Conservation (phyloP, 441 rosid species). For the Arabidopsis hybrid region DNA sequence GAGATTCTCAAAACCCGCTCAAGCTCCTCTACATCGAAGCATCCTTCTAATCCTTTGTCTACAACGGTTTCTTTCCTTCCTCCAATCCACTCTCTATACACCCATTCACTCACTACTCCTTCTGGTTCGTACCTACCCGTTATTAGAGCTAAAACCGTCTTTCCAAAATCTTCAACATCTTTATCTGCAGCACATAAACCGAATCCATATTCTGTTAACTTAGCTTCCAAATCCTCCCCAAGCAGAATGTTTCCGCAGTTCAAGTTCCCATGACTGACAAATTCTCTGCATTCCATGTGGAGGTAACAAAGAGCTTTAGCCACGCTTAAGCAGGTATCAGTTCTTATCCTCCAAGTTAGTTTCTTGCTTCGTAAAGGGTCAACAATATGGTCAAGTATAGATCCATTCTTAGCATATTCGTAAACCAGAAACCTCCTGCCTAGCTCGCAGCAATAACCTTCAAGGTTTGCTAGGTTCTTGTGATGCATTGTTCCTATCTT, state of each 20-base stretch:
- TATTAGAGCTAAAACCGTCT: slow-evolving; percentile 55
- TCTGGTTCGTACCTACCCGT: slow-evolving; percentile 54
- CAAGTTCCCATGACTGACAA: slow-evolving; percentile 77
- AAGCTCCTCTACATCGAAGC: slow-evolving; percentile 56
- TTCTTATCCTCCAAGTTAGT: slow-evolving; percentile 72
- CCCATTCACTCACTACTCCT: slow-evolving; percentile 48
- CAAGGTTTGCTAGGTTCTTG: slow-evolving; percentile 71
- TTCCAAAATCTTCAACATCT: slow-evolving; percentile 81
- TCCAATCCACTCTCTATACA: slow-evolving; percentile 64
- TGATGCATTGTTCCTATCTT: slow-evolving; percentile 81
- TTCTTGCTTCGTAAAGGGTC: slow-evolving; percentile 60
- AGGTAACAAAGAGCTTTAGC: slow-evolving; percentile 75
- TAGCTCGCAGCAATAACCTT: slow-evolving; percentile 76
- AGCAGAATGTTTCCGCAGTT: slow-evolving; percentile 70
- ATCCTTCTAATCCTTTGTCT: slow-evolving; percentile 55
- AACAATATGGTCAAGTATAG: slow-evolving; percentile 59
- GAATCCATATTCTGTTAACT: slow-evolving; percentile 71
- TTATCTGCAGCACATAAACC: slow-evolving; percentile 55
- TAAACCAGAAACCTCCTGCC: slow-evolving; percentile 67
- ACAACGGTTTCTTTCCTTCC: slow-evolving; percentile 57
- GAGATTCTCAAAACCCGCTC: slow-evolving; percentile 67
- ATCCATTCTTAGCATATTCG: slow-evolving; percentile 68
- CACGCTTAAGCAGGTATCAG: slow-evolving; percentile 60
- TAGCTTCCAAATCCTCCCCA: slow-evolving; percentile 70
- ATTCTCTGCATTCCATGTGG: slow-evolving; percentile 82